Conservation (phyloP, 306 rosid species). For the Acacia confusa region DNA sequence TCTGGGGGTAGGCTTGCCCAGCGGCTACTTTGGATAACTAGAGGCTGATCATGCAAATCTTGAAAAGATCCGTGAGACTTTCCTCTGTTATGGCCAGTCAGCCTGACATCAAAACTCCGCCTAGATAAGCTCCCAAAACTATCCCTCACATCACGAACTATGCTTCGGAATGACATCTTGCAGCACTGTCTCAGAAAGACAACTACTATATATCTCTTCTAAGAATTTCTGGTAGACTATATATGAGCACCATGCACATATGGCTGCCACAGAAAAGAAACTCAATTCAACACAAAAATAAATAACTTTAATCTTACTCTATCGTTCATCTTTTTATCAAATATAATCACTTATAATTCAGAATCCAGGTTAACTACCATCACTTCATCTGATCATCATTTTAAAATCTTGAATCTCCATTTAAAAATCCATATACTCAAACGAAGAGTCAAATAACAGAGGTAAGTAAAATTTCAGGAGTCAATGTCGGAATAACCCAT, state of each 20-base stretch:
- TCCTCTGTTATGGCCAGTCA: conserved; percentile 69
- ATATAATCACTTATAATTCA: not conserved
- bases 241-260: conserved; percentile 34
- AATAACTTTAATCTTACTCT: not conserved
- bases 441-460: conserved; percentile 12
- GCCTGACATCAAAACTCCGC: conserved; percentile 76
- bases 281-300: conserved; percentile 17
- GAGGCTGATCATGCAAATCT: conserved; percentile 68
- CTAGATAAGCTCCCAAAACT: conserved; percentile 87
- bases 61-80: conserved; percentile 79
- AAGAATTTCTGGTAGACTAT: conserved; percentile 29
- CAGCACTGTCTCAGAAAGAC: conserved; percentile 22
- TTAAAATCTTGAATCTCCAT: not conserved
- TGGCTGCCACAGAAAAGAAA: conserved; percentile 40
- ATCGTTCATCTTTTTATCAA: conserved; percentile 10
- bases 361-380: conserved; percentile 4
- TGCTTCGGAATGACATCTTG: conserved; percentile 89
- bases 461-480: not conserved
- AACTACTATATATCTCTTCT: conserved; percentile 22
- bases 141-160: conserved; percentile 87
- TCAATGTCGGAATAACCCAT: not conserved
- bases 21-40: conserved; percentile 65
- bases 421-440: conserved; percentile 5
- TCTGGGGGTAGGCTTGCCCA: conserved; percentile 91
- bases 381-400: not conserved